Percentiles rank a stretch among this genome's conserved stretches.
phyloP scores from a whole-genome alignment of 331 rosid species.

The Malus hybrid region DNA sequence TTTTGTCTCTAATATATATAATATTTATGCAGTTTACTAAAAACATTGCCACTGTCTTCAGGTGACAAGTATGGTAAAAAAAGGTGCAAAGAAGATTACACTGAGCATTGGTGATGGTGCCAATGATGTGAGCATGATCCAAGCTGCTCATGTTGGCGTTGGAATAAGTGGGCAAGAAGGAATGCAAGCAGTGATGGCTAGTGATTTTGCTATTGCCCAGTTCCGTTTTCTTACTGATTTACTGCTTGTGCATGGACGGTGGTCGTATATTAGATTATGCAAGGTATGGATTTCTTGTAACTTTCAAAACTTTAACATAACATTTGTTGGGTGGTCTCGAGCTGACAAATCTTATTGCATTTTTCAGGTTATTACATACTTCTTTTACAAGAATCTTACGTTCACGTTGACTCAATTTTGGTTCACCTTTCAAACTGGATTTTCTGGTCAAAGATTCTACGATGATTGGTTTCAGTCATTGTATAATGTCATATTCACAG shows the following conservation, averaged over 20 bases:
- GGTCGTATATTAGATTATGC: slow-evolving; percentile 96
- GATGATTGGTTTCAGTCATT: slow-evolving; percentile 95
- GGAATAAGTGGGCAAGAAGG: slow-evolving; percentile 98
- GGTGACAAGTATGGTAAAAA: slow-evolving; percentile 94
- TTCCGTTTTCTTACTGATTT: slow-evolving; percentile 87
- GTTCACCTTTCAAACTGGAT: slow-evolving; percentile 97
- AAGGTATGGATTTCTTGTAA: slow-evolving; percentile 43
- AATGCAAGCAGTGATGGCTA: slow-evolving; percentile 99
- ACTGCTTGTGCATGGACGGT: slow-evolving; percentile 97
- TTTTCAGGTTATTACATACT: slow-evolving; percentile 84
- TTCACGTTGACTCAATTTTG: slow-evolving; percentile 96
- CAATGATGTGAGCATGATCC: slow-evolving; percentile 98
- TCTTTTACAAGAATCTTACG: slow-evolving; percentile 94
- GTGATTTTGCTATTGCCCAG: slow-evolving; percentile 97
- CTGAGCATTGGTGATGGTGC: slow-evolving; percentile 98
- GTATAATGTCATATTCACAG: slow-evolving; percentile 87
- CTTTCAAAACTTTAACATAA: not conserved
- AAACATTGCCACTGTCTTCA: slow-evolving; percentile 22
- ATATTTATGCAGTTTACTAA: not conserved
- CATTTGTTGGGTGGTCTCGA: not conserved
- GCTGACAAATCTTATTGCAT: slow-evolving; percentile 7
- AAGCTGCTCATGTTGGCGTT: slow-evolving; percentile 97
- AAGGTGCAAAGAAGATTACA: slow-evolving; percentile 82
- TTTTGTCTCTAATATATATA: not conserved
- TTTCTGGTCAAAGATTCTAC: slow-evolving; percentile 95